Base-by-base conservation (phyloP, 2,329 filamentous ascomycete species). In the Trichoderma aggressivum region DNA sequence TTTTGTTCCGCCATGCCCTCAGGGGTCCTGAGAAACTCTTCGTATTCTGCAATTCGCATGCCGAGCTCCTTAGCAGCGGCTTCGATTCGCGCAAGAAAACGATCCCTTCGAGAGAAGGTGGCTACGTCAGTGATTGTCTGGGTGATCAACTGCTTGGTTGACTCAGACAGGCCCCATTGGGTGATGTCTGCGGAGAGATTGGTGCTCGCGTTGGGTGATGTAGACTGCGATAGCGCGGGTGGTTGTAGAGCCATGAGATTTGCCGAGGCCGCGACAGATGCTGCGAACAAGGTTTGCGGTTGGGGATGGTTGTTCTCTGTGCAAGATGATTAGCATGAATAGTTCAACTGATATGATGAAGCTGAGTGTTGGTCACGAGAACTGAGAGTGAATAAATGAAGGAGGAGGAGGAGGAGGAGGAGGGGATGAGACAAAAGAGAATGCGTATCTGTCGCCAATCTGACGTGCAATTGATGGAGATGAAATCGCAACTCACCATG, bases 31-130 rank as follows among this genome's bases (percentile, higher is more conserved):
- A 79, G 70, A 30, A 80, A 82, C 60, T 87, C 85, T 72, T 87
- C 84, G 74, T 86, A 87, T 73, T 87, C 83, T 24, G 82, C 80
- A 58, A 88, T 83, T 32, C 85, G 83, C 75, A 87, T 81, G 7
- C 85, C 86, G 36, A 89, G 81, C 78, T 88, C 85, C 76, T 85
- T 84, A 14, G 87, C 86, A 3, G 85, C 82, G 56, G 84, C 81
- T 74, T 89, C 86, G 67, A 89, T 84, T 74, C 86, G 82, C 64
- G 86, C 82, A 72, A 88, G 80, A 64, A 83, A 80, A 5, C 87
- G 82, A 1, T 83, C 81, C 64, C 81, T 80, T 73, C 79, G 81
- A 73, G 85, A 82, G 34, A 84, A 81, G 18, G 75, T 74, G 32
- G 83, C 81, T 26, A 84, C 82, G 65, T 86, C 83, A 14, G 78